Percentiles rank a stretch among this genome's conserved stretches.
These are phyloP conservation scores for Suillus fuscotomentosus DNA, from an alignment of 768 basidiomycete genomes.

Conservation along the genomic window DNA sequence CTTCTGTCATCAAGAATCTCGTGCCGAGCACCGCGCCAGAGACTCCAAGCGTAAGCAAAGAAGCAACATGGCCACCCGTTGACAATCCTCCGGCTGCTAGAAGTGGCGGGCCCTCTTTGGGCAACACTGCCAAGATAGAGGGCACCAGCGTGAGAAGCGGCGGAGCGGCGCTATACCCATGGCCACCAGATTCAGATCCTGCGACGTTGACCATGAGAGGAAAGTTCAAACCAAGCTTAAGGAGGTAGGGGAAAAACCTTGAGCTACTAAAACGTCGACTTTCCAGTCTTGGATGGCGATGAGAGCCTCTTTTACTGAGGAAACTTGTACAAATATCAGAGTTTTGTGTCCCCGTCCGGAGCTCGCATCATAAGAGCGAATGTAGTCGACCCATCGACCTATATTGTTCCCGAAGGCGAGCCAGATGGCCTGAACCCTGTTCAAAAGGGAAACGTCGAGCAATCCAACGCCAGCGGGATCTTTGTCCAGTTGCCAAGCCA, in stretches of 20 bases:
- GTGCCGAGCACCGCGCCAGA: conserved; percentile 73
- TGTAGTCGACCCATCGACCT: conserved; percentile 55
- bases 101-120: conserved; percentile 46
- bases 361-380: conserved; percentile 53
- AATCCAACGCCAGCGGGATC: conserved; percentile 38
- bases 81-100: conserved; percentile 76
- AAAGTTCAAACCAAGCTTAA: neutral
- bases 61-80: conserved; percentile 62
- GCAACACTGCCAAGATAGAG: conserved; percentile 44
- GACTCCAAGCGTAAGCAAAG: conserved; percentile 64
- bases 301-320: conserved; percentile 56
- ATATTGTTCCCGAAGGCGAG: conserved; percentile 66
- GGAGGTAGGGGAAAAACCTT: conserved; percentile 48
- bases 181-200: conserved; percentile 84
- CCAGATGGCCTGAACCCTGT: conserved; percentile 67
- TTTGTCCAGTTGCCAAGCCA: conserved; percentile 69
- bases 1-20: conserved; percentile 67
- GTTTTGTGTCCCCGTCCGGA: conserved; percentile 41
- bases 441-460: conserved; percentile 50
- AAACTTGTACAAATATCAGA: conserved; percentile 64
- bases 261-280: conserved; percentile 72
- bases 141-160: conserved; percentile 63
- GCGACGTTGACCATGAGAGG: conserved; percentile 7
- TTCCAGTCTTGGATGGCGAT: conserved; percentile 65
- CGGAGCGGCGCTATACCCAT: conserved; percentile 56